Percentiles rank a stretch among this genome's conserved stretches.
phyloP scores from a whole-genome alignment of 2,329 filamentous ascomycete genomes.

The Paraphaeosphaeria sporulosa region DNA sequence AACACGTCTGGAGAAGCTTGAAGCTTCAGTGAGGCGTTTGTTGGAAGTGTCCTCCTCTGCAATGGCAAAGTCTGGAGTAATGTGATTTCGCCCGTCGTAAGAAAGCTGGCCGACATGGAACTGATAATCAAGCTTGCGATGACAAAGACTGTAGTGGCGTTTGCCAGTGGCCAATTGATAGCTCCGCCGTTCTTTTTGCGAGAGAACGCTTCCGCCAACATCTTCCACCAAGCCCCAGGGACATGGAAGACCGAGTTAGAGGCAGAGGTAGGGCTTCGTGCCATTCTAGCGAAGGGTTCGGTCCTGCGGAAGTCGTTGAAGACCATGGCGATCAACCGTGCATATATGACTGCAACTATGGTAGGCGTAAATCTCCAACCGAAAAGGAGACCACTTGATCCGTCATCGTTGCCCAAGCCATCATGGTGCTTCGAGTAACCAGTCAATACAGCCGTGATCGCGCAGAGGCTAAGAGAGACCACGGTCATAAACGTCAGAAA shows the following conservation, averaged over 20 bases:
- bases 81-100: constrained; percentile 13
- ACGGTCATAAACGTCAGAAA: neutral
- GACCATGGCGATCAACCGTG: constrained; percentile 2
- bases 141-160: constrained; percentile 19
- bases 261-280: constrained; percentile 2
- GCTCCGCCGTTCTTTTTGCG: constrained; percentile 21
- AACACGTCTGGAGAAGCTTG: constrained; percentile 11
- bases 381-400: constrained; percentile 19
- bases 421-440: constrained; percentile 5
- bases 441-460: neutral
- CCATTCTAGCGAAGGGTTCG: constrained; percentile 14
- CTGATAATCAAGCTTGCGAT: constrained; percentile 23
- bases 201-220: constrained; percentile 24
- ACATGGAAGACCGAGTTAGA: constrained; percentile 22
- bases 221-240: constrained; percentile 33
- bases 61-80: neutral
- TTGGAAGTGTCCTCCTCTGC: constrained; percentile 6
- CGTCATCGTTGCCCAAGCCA: constrained; percentile 6
- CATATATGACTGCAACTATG: constrained; percentile 13
- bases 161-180: constrained; percentile 21
- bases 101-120: constrained; percentile 25
- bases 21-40: constrained; percentile 9
- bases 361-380: constrained; percentile 15
- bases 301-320: constrained; percentile 11
- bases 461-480: neutral